phyloP scores from a whole-genome alignment of 257 asterid species.

The Osmanthus fragrans region DNA sequence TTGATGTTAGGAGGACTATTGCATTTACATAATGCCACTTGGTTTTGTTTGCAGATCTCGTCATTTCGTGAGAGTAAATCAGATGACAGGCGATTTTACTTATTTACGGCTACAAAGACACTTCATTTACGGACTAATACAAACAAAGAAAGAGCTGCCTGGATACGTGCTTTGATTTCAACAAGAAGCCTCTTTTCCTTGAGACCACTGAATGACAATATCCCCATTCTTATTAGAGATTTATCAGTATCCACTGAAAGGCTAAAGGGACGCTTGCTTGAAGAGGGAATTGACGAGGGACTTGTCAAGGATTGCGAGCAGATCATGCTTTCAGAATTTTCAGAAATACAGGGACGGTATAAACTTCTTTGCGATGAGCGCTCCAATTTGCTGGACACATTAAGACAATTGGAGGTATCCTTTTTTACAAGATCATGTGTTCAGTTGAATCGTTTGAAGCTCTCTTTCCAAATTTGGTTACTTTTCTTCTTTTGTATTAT shows the following conservation, averaged over 20 bases:
- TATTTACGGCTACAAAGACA: constrained; percentile 87
- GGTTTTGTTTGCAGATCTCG: constrained; percentile 59
- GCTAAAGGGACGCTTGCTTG: constrained; percentile 70
- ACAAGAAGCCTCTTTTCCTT: constrained; percentile 58
- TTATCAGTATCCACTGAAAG: constrained; percentile 77
- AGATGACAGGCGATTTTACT: constrained; percentile 81
- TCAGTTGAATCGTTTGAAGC: not conserved
- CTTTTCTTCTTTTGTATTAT: not conserved
- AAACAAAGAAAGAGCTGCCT: constrained; percentile 73
- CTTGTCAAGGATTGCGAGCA: constrained; percentile 87
- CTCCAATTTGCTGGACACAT: constrained; percentile 69
- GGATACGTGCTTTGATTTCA: constrained; percentile 80
- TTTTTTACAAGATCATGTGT: not conserved
- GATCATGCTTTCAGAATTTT: constrained; percentile 84
- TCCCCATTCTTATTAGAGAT: constrained; percentile 56
- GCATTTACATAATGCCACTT: not conserved
- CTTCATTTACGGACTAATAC: constrained; percentile 87
- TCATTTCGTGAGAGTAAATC: constrained; percentile 94
- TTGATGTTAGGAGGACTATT: too few species aligned
- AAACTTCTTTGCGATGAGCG: constrained; percentile 75
- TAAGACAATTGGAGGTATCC: constrained; percentile 82
- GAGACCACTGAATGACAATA: constrained; percentile 57
- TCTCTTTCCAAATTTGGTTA: not conserved
- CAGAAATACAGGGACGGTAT: constrained; percentile 74
- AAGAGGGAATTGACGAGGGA: constrained; percentile 72